Conservation (phyloP, 768 basidiomycete species). For the Tricholomella constricta region DNA sequence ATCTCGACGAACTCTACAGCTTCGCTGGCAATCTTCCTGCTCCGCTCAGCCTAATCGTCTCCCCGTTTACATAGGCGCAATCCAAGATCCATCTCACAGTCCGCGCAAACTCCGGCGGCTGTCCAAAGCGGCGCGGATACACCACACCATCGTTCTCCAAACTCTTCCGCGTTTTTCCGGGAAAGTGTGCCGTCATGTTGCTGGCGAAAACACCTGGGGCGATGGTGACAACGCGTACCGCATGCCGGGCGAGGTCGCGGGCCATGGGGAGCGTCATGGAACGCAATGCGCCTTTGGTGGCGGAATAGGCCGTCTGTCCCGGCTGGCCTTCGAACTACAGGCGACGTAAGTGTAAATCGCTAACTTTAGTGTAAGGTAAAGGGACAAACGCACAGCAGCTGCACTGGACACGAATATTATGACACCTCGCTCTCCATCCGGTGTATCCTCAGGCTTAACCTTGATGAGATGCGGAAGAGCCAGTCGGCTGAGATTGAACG, state of each 20-base stretch:
- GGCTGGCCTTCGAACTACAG: constrained; percentile 56
- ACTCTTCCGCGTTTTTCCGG: constrained; percentile 38
- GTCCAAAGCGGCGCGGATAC: constrained; percentile 51
- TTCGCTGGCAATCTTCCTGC: constrained; percentile 43
- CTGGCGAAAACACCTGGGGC: constrained; percentile 59
- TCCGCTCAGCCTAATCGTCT: constrained; percentile 51
- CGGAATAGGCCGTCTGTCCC: constrained; percentile 59
- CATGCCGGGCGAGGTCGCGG: constrained; percentile 55
- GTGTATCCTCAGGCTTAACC: constrained; percentile 45
- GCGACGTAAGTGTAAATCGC: background rate
- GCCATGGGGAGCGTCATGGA: constrained; percentile 66
- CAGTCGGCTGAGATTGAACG: constrained; percentile 59
- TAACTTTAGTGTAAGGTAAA: background rate
- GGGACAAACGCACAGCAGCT: constrained; percentile 43
- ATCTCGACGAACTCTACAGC: constrained; percentile 21
- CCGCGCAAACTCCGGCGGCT: constrained; percentile 51
- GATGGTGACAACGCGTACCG: constrained; percentile 56
- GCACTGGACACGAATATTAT: constrained; percentile 59
- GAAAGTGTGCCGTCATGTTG: constrained; percentile 44
- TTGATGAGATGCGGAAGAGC: constrained; percentile 51
- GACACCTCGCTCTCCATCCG: constrained; percentile 57
- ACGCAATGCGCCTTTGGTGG: constrained; percentile 56
- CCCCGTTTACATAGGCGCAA: constrained; percentile 58
- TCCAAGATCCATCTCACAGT: constrained; percentile 55
- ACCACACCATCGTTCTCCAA: constrained; percentile 43